phyloP scores from a whole-genome alignment of 2,329 filamentous ascomycete genomes.

The Cladosporium austrohemisphaericum region DNA sequence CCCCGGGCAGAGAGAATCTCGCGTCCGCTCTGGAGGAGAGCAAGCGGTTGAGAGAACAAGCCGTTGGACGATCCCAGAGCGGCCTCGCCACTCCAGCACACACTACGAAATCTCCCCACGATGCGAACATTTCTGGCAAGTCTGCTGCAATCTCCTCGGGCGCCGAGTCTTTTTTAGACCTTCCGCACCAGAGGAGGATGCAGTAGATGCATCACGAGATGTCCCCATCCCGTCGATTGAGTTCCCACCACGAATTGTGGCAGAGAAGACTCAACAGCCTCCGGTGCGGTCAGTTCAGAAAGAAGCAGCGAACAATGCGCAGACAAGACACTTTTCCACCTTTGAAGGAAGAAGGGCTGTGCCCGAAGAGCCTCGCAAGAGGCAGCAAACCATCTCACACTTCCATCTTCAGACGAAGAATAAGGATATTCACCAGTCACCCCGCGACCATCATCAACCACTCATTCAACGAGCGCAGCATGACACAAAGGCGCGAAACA shows the following conservation, averaged over 20 bases:
- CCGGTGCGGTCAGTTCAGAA: conserved; percentile 1
- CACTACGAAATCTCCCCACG: neutral
- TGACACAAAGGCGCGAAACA: too few species aligned
- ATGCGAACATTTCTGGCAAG: too few species aligned
- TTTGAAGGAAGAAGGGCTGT: too few species aligned
- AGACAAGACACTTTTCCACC: neutral
- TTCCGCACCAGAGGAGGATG: conserved; percentile 8
- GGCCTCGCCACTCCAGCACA: neutral
- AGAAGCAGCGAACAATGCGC: neutral
- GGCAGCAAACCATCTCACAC: neutral
- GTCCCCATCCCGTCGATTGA: conserved; percentile 7
- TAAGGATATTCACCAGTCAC: too few species aligned
- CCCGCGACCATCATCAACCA: too few species aligned
- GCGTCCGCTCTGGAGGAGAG: neutral
- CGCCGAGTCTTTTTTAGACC: conserved; percentile 9
- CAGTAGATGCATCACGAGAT: conserved; percentile 1
- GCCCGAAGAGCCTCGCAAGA: neutral
- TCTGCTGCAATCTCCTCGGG: too few species aligned
- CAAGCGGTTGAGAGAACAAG: neutral
- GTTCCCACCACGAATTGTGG: neutral
- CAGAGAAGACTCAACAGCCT: neutral
- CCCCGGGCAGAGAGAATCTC: neutral
- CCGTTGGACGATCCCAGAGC: neutral
- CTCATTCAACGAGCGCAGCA: too few species aligned
- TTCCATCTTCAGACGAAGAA: too few species aligned